Percentiles rank a stretch among this genome's conserved stretches.
Conservation (phyloP, 768 basidiomycete species). For the Tricholoma terreum region DNA sequence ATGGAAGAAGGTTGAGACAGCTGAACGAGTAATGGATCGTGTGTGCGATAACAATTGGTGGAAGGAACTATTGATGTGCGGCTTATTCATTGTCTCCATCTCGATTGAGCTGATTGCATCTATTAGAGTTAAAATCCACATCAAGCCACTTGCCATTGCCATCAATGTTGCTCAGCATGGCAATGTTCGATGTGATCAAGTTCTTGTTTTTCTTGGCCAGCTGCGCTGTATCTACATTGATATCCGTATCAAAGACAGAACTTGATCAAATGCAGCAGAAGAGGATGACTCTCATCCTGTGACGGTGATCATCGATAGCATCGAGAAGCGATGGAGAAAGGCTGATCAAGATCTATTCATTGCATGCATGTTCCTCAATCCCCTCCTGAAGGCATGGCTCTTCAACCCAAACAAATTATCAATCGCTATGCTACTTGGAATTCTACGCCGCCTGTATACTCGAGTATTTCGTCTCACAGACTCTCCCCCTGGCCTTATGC, state of each 20-base stretch:
- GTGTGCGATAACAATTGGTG: neutral
- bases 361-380: constrained; percentile 27
- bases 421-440: neutral
- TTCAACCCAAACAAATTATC: neutral
- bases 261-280: constrained; percentile 14
- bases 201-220: constrained; percentile 29
- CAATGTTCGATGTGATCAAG: constrained; percentile 27
- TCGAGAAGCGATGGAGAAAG: constrained; percentile 26
- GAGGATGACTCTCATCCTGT: neutral
- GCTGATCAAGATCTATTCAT: constrained; percentile 30
- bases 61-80: neutral
- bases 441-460: neutral
- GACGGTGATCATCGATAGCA: constrained; percentile 25
- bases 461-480: neutral
- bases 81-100: neutral
- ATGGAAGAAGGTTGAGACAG: neutral
- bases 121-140: constrained; percentile 4
- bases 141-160: constrained; percentile 25
- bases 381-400: constrained; percentile 3
- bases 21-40: neutral
- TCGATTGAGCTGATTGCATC: too few species aligned
- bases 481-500: too few species aligned
- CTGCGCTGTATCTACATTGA: constrained; percentile 5
- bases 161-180: constrained; percentile 26
- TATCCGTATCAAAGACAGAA: constrained; percentile 9